Evolutionary conservation across 257 asterid genomes (phyloP), one percentile per base, ranked within the genome.

Genomic region (Solanum microdontum): DNA sequence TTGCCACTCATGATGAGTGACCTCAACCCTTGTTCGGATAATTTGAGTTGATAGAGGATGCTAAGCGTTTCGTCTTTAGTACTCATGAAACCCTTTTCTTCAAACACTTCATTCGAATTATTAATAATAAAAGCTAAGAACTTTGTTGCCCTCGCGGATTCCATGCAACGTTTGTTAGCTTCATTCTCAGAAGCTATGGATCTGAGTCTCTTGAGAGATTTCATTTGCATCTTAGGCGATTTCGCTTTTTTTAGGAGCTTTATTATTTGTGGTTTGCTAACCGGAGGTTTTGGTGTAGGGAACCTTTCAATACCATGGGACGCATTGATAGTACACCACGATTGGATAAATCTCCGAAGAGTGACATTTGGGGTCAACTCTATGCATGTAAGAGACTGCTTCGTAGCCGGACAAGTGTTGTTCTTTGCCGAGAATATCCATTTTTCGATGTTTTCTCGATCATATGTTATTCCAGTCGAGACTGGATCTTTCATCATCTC

Each of bases 401-500:
- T 36, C 39, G 39, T 36, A 36, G 39, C 10, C 3, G 10, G 39
- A 36, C 39, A 36, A 36, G 39, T 36, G 39, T 36, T 36, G 39
- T 36, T 36, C 39, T 36, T 36, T 36, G 39, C 39, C 2, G 39
- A 36, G 39, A 95, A 93, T 3, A 95, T 51, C 99, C 99, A 96
- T 76, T 86, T 93, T 75, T 96, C 98, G 87, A 96, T 96, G 92
- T 90, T 90, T 28, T 91, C 94, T 15, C 99, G 87, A 87, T 96
- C 99, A 87, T 94, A 96, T 66, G 98, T 94, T 33, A 95, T 95
- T 34, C 99, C 99, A 12, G 98, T 94, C 1, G 94, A 66, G 88
- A 96, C 98, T 0, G 99, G 99, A 32, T 95, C 99, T 88, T 93
- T 93, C 99, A 96, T 96, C 73, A 95, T 93, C 64, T 94, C 91